phyloP scores from a whole-genome alignment of 352 stramenopile genomes.

The Pythium vanterpoolii region DNA sequence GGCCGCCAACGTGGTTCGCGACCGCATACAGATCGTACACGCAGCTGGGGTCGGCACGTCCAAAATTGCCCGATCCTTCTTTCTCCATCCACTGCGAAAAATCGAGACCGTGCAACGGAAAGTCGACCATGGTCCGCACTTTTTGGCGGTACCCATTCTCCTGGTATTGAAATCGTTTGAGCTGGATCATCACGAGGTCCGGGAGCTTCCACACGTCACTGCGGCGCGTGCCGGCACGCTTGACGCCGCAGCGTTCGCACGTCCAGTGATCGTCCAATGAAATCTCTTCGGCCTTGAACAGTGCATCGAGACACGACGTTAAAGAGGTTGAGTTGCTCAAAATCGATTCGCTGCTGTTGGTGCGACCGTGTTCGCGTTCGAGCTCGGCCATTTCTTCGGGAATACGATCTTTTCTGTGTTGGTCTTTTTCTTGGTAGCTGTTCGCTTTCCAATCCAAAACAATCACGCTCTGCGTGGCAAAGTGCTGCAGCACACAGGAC shows the following conservation, averaged over 20 bases:
- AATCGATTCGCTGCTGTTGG: constrained; percentile 19
- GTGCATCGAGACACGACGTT: constrained; percentile 61
- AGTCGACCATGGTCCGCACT: constrained; percentile 74
- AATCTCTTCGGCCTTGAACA: constrained; percentile 70
- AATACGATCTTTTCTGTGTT: constrained; percentile 28
- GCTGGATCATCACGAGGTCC: constrained; percentile 84
- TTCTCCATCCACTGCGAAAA: constrained; percentile 72
- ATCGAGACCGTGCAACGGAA: constrained; percentile 72
- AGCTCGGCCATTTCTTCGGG: constrained; percentile 26
- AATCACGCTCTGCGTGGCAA: constrained; percentile 72
- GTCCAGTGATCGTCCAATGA: constrained; percentile 72
- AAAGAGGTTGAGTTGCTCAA: constrained; percentile 42
- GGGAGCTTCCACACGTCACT: constrained; percentile 73
- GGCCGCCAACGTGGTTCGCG: constrained; percentile 95
- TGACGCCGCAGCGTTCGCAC: constrained; percentile 64
- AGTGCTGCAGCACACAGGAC: constrained; percentile 62
- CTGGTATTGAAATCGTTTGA: constrained; percentile 89
- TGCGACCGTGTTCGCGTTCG: constrained; percentile 21
- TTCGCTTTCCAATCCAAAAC: constrained; percentile 60
- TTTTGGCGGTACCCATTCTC: constrained; percentile 85
- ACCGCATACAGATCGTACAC: constrained; percentile 97
- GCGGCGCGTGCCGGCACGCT: constrained; percentile 49
- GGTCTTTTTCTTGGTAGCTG: constrained; percentile 24
- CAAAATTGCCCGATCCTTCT: constrained; percentile 20
- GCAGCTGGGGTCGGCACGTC: constrained; percentile 8